Conservation (phyloP, 345 rosid species). For the Laguncularia racemosa region DNA sequence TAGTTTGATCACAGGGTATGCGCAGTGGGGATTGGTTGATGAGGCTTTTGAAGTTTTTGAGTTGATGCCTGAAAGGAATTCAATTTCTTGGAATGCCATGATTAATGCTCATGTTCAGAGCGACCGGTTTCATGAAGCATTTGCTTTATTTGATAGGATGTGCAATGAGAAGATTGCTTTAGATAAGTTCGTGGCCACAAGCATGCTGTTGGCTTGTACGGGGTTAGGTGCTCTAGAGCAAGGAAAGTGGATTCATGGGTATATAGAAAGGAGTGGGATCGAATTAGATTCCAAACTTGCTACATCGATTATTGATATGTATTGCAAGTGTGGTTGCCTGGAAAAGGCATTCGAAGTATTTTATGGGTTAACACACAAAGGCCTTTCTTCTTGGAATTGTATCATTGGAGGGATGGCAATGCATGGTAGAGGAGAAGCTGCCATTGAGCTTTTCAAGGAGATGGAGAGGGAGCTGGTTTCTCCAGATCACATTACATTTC, state of each 20-base stretch:
- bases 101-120: slow-evolving; percentile 36
- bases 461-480: slow-evolving; percentile 38
- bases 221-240: slow-evolving; percentile 68
- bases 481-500: slow-evolving; percentile 62
- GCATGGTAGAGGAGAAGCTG: slow-evolving; percentile 51
- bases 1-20: slow-evolving; percentile 36
- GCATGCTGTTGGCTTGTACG: slow-evolving; percentile 72
- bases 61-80: slow-evolving; percentile 30
- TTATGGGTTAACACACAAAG: slow-evolving; percentile 12
- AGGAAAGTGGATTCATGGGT: slow-evolving; percentile 77
- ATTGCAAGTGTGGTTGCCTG: slow-evolving; percentile 40
- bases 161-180: slow-evolving; percentile 38
- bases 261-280: slow-evolving; percentile 38
- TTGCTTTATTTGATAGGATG: slow-evolving; percentile 50
- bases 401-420: slow-evolving; percentile 61
- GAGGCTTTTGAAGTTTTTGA: slow-evolving; percentile 31
- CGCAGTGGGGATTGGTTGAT: slow-evolving; percentile 33
- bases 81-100: slow-evolving; percentile 43
- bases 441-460: slow-evolving; percentile 43
- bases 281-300: slow-evolving; percentile 40
- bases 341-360: slow-evolving; percentile 34
- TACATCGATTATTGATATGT: slow-evolving; percentile 38
- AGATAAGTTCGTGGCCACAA: slow-evolving; percentile 49
- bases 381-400: slow-evolving; percentile 57
- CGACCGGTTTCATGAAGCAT: slow-evolving; percentile 36